phyloP scores from a whole-genome alignment of 139 green algal genomes.

The Gonium pectorale region DNA sequence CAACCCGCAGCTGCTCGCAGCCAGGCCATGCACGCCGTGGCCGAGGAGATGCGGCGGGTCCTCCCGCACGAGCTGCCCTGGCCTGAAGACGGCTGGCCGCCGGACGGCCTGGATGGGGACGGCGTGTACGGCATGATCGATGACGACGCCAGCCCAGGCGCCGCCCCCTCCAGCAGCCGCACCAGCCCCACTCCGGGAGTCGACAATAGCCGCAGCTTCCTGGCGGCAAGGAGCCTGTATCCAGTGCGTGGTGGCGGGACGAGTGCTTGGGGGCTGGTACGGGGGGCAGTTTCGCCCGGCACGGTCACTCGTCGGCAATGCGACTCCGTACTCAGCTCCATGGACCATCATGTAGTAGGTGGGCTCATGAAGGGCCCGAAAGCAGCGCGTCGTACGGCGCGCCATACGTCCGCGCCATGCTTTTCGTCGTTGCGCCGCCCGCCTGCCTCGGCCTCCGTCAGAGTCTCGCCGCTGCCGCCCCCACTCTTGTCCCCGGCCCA shows the following conservation, averaged over 20 bases:
- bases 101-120: not conserved
- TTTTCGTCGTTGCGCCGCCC: too few relatives aligned
- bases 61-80: conserved; percentile 28
- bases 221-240: not conserved
- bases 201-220: too few relatives aligned
- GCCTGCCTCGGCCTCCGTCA: not conserved
- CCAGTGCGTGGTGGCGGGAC: not conserved
- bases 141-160: not conserved
- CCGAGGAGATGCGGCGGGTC: conserved; percentile 2
- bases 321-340: too few relatives aligned
- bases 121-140: not conserved
- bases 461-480: not conserved
- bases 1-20: conserved; percentile 3
- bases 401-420: too few relatives aligned
- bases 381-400: too few relatives aligned
- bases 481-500: not conserved
- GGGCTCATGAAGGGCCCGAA: too few relatives aligned
- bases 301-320: too few relatives aligned
- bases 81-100: conserved; percentile 35
- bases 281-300: too few relatives aligned
- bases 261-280: too few relatives aligned
- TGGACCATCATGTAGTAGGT: too few relatives aligned
- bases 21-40: not conserved
- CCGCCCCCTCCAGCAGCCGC: not conserved
- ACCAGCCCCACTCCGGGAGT: conserved; percentile 7